Evolutionary conservation across 768 basidiomycete species (phyloP), one percentile per base, ranked within the genome.

Genomic region (Neoboletus magnificus): DNA sequence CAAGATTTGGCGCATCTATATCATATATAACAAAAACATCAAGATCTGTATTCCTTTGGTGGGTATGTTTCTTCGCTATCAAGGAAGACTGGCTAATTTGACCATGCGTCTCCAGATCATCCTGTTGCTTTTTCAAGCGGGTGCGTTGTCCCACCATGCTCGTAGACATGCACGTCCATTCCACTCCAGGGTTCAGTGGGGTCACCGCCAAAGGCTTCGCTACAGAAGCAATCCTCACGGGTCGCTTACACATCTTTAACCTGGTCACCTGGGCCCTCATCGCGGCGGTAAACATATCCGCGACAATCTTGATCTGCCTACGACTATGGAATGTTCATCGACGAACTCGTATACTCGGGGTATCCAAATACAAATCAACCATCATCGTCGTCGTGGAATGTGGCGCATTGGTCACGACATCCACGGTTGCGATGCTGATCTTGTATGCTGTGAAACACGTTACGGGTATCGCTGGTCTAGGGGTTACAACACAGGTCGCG

Each of bases 1-100:
- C 23, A 35, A 63, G 66, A 64, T 66, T 12, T 69, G 66, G 66
- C 68, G 67, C 27, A 47, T 66, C 11, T 66, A 43, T 43, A 12
- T 66, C 1, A 4, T 67, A 9, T 66, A 59, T 7, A 49, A 35
- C 39, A 18, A 52, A 13, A 54, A 50, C 29, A 25, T 68, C 39
- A 48, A 22, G 40, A 29, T 57, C 15, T 67, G 67, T 32, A 49
- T 67, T 5, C 57, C 65, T 3, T 48, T 51, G n/a, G 66, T 69
- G 27, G n/a, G 66, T 69, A 30, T 20, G 59, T 61, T 36, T 35
- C 4, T 13, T 39, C 39, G 18, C 22, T 4, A 5, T 42, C 23
- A 4, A 12, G 9, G 5, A 2, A 32, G 12, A 18, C 12, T 10
- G 8, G 6, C 23, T 25, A 23, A 23, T 44, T 35, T 43, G 29